Conservation (phyloP, 1,284 basidiomycete species). For the Ustilago curta region DNA sequence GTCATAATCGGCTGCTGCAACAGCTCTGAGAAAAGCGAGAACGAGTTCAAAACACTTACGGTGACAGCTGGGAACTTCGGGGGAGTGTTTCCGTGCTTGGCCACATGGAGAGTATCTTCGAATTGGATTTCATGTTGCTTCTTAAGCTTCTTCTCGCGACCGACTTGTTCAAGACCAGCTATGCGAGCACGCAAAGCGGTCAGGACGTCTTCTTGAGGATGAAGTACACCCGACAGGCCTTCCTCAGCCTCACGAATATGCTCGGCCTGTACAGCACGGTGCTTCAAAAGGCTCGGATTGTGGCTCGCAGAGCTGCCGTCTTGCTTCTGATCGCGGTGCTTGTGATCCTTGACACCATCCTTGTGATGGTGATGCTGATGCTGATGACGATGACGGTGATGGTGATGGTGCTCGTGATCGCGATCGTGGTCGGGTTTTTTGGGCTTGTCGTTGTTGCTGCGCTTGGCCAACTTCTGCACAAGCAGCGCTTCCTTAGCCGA, state of each 20-base stretch:
- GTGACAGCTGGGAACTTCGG: slow-evolving; percentile 37
- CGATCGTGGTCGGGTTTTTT: neutral
- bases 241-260: neutral
- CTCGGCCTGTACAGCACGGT: too few species aligned
- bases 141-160: neutral
- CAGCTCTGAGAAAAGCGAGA: neutral
- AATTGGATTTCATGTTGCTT: slow-evolving; percentile 13
- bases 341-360: neutral
- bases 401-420: too few species aligned
- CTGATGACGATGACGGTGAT: too few species aligned
- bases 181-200: neutral
- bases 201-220: neutral
- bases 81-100: slow-evolving; percentile 23
- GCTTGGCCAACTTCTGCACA: slow-evolving; percentile 6
- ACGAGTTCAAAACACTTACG: slow-evolving; percentile 12
- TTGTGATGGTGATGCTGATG: slow-evolving; percentile 2
- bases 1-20: too few species aligned
- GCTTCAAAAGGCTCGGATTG: neutral
- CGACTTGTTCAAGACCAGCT: neutral
- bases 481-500: slow-evolving; percentile 9
- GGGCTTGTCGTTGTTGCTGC: neutral
- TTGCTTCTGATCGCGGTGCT: neutral
- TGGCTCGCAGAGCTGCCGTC: neutral
- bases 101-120: slow-evolving; percentile 26
- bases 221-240: neutral